These are phyloP conservation scores for Verticillium dahliae DNA, from an alignment of 2,329 filamentous ascomycete genomes.

Conservation along the genomic window DNA sequence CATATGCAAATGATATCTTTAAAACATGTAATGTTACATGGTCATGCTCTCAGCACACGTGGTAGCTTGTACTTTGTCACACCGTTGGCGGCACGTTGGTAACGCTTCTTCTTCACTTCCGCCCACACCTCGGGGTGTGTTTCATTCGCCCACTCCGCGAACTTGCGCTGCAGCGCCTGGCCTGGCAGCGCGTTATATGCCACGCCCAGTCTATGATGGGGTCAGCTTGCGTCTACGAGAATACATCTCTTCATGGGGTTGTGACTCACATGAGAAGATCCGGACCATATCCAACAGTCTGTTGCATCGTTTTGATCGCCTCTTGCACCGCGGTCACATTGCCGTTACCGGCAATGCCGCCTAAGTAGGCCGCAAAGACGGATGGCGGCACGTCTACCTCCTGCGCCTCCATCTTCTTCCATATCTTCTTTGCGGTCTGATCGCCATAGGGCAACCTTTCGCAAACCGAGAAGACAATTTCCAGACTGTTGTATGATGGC, in stretches of 20 bases:
- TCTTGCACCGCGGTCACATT: slow-evolving; percentile 61
- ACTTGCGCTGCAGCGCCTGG: slow-evolving; percentile 57
- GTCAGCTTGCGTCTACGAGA: too few species aligned
- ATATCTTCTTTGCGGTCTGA: slow-evolving; percentile 58
- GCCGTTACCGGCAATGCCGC: slow-evolving; percentile 67
- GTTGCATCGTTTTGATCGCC: slow-evolving; percentile 61
- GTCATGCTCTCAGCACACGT: slow-evolving; percentile 41
- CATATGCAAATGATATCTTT: slow-evolving; percentile 6
- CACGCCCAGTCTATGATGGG: slow-evolving; percentile 55
- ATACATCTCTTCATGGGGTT: too few species aligned
- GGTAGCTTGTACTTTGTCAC: slow-evolving; percentile 43
- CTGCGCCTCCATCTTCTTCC: slow-evolving; percentile 64
- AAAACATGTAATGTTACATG: slow-evolving; percentile 21
- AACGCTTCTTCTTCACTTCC: slow-evolving; percentile 51
- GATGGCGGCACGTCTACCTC: slow-evolving; percentile 70
- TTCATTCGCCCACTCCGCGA: slow-evolving; percentile 67
- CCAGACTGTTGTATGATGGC: slow-evolving; percentile 73
- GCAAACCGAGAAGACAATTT: slow-evolving; percentile 74
- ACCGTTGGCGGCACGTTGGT: slow-evolving; percentile 34
- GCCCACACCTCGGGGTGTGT: slow-evolving; percentile 65
- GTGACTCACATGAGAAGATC: slow-evolving; percentile 62
- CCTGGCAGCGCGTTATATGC: slow-evolving; percentile 69
- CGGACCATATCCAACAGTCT: slow-evolving; percentile 59
- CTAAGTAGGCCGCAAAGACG: slow-evolving; percentile 72
- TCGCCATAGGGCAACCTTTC: slow-evolving; percentile 55